Evolutionary conservation across 495 filamentous ascomycete species (phyloP), one percentile per base, ranked within the genome.

Genomic region (Aeminium ludgeri): DNA sequence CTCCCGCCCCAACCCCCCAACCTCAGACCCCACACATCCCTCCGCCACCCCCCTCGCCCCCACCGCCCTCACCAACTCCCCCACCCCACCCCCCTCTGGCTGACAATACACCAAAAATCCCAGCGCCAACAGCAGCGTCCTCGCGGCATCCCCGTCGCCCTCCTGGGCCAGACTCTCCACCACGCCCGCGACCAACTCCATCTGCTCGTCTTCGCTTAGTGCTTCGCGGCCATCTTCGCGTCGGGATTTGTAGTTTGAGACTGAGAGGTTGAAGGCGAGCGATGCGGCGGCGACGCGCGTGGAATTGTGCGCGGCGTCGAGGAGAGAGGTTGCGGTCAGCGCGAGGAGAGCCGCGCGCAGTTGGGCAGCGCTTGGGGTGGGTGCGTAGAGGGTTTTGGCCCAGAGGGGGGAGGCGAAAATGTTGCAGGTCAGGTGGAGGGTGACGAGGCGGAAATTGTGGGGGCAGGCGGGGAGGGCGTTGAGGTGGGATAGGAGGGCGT

Each of bases 401-500:
- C 62, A 73, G 1, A 78, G 58, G 1, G 63, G 62, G 1, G 68
- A 67, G 38, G 58, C 65, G 61, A 78, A 78, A 39, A 78, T 61
- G 51, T 78, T 80, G 59, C 74, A 78, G 32, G 62, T 61, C 27
- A 76, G 57, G 44, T 80, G 75, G 8, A 79, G 62, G 0, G 82
- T 80, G 15, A 89, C 82, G 16, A 97, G 74, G 13, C 80, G 74
- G 8, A 95, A 70, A 15, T 76, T 72, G 54, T 96, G 93, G 1
- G 87, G 84, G 41, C 66, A 73, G 1, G 59, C 53, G 6, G 55
- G 36, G 4, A 65, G 50, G 2, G 58, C 47, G 36, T 68, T 73
- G 27, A 76, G 63, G 40, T 74, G 68, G 7, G 67, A 53, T 23
- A 96, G 60, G 5, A 94, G 51, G 8, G 73, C 61, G 38, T 69